A percentile compares a stretch with the other conserved stretches of the same genome.
phyloP scores from a whole-genome alignment of 2,329 filamentous ascomycete species.

The Hypocreales sp. region DNA sequence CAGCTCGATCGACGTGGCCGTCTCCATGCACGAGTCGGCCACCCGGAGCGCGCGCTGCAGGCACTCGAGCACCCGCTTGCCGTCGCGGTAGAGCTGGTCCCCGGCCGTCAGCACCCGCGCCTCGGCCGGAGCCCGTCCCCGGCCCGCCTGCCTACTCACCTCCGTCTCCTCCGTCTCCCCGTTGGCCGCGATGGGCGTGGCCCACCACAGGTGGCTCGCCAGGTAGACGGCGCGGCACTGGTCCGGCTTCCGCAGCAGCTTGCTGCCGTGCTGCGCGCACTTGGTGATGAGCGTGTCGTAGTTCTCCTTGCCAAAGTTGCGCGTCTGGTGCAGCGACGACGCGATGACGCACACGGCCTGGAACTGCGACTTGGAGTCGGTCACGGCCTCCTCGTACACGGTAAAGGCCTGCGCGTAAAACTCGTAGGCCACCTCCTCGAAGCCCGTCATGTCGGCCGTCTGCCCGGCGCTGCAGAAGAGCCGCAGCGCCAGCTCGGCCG shows the following conservation, averaged over 20 bases:
- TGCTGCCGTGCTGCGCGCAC: constrained; percentile 90
- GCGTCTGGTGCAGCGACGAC: constrained; percentile 71
- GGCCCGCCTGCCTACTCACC: constrained; percentile 29
- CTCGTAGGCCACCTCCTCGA: constrained; percentile 94
- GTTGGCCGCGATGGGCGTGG: constrained; percentile 63
- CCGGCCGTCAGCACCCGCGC: constrained; percentile 5
- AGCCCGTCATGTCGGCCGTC: constrained; percentile 77
- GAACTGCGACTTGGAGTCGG: constrained; percentile 92
- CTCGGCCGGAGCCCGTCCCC: no score
- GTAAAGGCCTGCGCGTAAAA: constrained; percentile 98
- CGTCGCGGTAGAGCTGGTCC: constrained; percentile 81
- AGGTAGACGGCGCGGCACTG: constrained; percentile 95
- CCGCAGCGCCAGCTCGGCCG: constrained; percentile 76
- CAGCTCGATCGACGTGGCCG: constrained; percentile 87
- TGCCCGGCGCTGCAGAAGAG: constrained; percentile 87
- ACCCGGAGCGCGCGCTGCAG: constrained; percentile 89
- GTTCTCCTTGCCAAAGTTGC: constrained; percentile 90
- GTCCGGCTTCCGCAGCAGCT: constrained; percentile 92
- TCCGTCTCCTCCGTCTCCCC: constrained; percentile 69
- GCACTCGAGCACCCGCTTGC: constrained; percentile 92
- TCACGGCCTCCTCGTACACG: constrained; percentile 91
- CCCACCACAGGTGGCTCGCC: constrained; percentile 97
- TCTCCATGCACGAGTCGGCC: constrained; percentile 98
- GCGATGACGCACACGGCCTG: constrained; percentile 94
- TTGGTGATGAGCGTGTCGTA: constrained; percentile 98